Conservation (phyloP, 2,329 filamentous ascomycete genomes). For the Metarhizium sp. region DNA sequence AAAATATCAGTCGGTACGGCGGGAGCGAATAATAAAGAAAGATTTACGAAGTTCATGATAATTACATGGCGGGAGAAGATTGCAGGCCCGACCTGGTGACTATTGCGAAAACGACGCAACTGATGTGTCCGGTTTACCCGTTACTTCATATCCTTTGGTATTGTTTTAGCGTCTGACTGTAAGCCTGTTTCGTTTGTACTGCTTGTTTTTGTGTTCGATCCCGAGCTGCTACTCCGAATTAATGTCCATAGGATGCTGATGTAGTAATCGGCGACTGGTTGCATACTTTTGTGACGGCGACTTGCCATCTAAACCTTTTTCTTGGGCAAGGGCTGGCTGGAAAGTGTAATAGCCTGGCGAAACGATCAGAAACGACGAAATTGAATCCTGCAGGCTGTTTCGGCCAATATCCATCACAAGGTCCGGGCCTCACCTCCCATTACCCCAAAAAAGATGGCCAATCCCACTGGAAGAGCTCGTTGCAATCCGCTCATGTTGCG, state of each 20-base stretch:
- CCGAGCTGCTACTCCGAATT: not conserved
- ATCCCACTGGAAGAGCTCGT: slow-evolving; percentile 23
- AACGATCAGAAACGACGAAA: not conserved
- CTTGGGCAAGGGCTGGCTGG: slow-evolving; percentile 21
- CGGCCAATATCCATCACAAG: not conserved
- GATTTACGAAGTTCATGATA: not conserved
- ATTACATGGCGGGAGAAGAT: not conserved
- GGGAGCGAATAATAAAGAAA: not conserved
- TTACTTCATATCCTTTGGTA: not conserved
- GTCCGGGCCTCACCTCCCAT: slow-evolving; percentile 20
- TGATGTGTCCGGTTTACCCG: not conserved
- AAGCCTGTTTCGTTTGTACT: not conserved
- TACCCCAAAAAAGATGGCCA: slow-evolving; percentile 28
- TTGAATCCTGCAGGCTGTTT: not conserved
- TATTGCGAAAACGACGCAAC: not conserved
- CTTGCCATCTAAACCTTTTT: slow-evolving; percentile 8
- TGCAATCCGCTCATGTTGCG: slow-evolving; percentile 23
- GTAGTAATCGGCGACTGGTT: not conserved
- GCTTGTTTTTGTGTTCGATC: not conserved
- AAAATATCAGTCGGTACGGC: no score
- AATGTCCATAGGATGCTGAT: not conserved
- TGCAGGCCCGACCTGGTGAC: not conserved
- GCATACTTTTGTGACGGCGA: slow-evolving; percentile 8
- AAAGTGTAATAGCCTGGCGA: slow-evolving; percentile 27
- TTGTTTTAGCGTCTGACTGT: not conserved